phyloP scores from a whole-genome alignment of 2,329 filamentous ascomycete species.

The Taxawa tesnikishii region DNA sequence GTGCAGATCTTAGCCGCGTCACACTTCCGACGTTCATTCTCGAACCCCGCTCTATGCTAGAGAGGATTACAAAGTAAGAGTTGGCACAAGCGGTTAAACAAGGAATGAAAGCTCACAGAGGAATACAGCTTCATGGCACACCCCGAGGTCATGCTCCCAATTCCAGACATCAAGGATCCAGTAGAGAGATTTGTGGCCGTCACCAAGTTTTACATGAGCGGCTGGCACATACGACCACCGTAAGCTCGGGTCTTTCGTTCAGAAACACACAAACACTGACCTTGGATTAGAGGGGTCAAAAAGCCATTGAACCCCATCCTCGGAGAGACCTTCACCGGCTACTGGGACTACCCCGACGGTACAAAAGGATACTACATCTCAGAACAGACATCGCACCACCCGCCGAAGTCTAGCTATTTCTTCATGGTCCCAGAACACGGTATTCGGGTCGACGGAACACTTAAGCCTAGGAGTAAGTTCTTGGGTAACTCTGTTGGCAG shows the following conservation, averaged over 20 bases:
- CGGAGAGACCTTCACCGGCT: slow-evolving; percentile 87
- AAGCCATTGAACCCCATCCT: slow-evolving; percentile 95
- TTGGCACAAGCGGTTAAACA: neutral
- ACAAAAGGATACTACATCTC: slow-evolving; percentile 91
- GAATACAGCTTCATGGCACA: slow-evolving; percentile 88
- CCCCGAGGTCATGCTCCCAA: slow-evolving; percentile 84
- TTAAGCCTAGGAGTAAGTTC: slow-evolving; percentile 92
- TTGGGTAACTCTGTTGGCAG: slow-evolving; percentile 94
- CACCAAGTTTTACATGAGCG: slow-evolving; percentile 94
- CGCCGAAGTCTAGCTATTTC: slow-evolving; percentile 97
- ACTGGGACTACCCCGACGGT: slow-evolving; percentile 72
- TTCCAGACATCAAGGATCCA: slow-evolving; percentile 79
- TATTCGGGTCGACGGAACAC: slow-evolving; percentile 87
- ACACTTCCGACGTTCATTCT: slow-evolving; percentile 95
- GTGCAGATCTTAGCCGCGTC: slow-evolving; percentile 87
- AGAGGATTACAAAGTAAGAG: slow-evolving; percentile 91
- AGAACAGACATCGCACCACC: slow-evolving; percentile 96
- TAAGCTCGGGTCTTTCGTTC: slow-evolving; percentile 37
- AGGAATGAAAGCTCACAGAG: slow-evolving; percentile 1
- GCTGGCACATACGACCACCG: slow-evolving; percentile 98
- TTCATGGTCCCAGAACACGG: slow-evolving; percentile 92
- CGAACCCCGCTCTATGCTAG: slow-evolving; percentile 93
- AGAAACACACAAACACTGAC: neutral
- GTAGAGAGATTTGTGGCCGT: slow-evolving; percentile 83
- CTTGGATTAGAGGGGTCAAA: slow-evolving; percentile 67